These are phyloP conservation scores for Metarhizium album DNA, from an alignment of 2,329 filamentous ascomycete species.

Conservation along the genomic window DNA sequence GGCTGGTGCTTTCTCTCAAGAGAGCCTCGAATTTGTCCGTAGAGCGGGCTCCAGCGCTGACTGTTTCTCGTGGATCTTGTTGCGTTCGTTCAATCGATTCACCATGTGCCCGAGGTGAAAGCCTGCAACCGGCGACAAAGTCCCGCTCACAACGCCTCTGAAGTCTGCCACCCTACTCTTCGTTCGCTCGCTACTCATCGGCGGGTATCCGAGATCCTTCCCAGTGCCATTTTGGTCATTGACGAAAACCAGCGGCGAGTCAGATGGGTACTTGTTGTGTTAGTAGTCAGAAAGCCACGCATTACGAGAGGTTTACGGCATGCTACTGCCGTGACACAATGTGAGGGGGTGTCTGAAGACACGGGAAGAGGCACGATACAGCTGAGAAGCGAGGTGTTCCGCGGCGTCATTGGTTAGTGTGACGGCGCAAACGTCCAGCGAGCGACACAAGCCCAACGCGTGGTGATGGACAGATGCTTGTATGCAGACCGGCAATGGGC, in stretches of 20 bases:
- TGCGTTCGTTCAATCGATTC: not conserved
- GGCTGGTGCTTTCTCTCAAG: not conserved
- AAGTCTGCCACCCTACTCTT: not conserved
- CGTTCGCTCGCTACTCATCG: not conserved
- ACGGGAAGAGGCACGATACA: not conserved
- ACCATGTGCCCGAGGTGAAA: not conserved
- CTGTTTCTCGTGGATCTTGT: not conserved
- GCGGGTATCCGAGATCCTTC: not conserved
- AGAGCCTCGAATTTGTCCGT: not conserved
- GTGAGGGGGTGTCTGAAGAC: not conserved
- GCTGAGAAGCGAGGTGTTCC: not conserved
- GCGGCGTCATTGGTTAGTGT: slow-evolving; percentile 3
- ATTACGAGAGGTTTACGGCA: not conserved
- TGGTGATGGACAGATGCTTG: not conserved
- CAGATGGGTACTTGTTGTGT: not conserved
- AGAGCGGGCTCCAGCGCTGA: not conserved
- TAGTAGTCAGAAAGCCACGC: not conserved
- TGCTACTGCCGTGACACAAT: not conserved
- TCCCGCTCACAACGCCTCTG: too few relatives aligned
- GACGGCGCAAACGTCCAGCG: not conserved
- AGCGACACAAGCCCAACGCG: not conserved
- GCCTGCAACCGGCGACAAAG: too few relatives aligned
- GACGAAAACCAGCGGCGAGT: not conserved
- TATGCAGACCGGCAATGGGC: not conserved
- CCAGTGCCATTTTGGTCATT: not conserved